Conservation (phyloP, 2,329 filamentous ascomycete genomes). For the Thelonectria rubi region DNA sequence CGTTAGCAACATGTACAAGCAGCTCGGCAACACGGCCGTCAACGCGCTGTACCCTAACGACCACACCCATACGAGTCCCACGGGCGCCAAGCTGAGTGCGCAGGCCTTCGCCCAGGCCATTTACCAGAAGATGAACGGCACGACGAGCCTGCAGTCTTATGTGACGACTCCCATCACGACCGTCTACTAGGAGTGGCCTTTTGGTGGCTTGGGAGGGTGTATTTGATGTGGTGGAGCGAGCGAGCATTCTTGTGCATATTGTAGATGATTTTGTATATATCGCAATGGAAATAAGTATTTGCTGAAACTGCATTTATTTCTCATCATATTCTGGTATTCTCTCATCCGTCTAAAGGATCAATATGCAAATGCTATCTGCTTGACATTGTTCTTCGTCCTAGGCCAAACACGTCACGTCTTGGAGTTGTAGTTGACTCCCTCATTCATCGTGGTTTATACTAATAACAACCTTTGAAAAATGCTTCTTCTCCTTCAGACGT, state of each 20-base stretch:
- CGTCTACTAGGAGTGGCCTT: constrained; percentile 36
- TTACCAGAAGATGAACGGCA: constrained; percentile 43
- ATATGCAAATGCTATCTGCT: too few relatives aligned
- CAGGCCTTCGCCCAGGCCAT: constrained; percentile 59
- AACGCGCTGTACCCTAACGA: constrained; percentile 66
- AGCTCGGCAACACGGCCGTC: constrained; percentile 58
- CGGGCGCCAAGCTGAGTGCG: constrained; percentile 64
- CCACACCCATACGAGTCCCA: constrained; percentile 69
- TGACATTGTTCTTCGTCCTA: too few relatives aligned
- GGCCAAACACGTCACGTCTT: too few relatives aligned
- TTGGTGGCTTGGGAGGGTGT: neutral
- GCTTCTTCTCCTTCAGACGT: constrained; percentile 45
- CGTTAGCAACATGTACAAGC: constrained; percentile 61
- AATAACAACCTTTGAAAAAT: constrained; percentile 50
- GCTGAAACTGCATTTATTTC: too few relatives aligned
- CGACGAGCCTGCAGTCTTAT: constrained; percentile 37
- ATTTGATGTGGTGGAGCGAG: neutral
- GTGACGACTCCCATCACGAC: constrained; percentile 41
- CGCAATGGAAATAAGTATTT: neutral
- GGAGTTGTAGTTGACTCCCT: too few relatives aligned
- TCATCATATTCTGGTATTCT: too few relatives aligned
- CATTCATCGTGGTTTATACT: constrained; percentile 34
- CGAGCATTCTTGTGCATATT: neutral
- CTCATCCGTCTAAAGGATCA: too few relatives aligned
- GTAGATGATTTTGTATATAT: neutral